Conservation (phyloP, 1,284 basidiomycete species). For the Sporisorium reilianum region DNA sequence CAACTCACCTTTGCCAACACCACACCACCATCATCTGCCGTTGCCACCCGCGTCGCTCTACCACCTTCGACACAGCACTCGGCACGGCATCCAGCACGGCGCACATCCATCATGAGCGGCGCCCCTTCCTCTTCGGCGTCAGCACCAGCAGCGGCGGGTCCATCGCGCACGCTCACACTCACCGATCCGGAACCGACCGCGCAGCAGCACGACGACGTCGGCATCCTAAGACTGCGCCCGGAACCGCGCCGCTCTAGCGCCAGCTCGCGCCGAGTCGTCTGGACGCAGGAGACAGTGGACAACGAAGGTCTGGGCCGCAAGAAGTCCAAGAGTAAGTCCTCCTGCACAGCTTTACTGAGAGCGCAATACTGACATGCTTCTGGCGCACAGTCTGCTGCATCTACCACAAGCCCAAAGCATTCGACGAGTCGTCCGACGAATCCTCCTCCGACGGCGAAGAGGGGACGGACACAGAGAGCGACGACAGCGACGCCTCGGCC, state of each 20-base stretch:
- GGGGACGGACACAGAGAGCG: background rate
- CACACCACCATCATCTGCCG: too few species aligned
- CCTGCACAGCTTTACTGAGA: background rate
- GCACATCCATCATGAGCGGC: background rate
- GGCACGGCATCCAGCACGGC: background rate
- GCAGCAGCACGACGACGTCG: background rate
- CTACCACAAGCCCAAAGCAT: constrained; percentile 65
- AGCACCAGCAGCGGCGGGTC: constrained; percentile 6
- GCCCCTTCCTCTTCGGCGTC: background rate
- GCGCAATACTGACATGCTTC: background rate
- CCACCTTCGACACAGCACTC: too few species aligned
- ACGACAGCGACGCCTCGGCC: constrained; percentile 11
- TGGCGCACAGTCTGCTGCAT: constrained; percentile 60
- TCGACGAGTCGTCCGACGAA: constrained; percentile 61
- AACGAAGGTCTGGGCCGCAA: constrained; percentile 64
- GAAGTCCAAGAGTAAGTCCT: constrained; percentile 48
- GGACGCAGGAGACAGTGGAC: constrained; percentile 63
- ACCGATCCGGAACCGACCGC: background rate
- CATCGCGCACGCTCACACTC: constrained; percentile 25
- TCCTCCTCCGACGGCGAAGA: constrained; percentile 12
- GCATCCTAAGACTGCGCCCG: constrained; percentile 28
- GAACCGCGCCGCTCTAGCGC: background rate
- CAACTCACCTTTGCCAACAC: too few species aligned
- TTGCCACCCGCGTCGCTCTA: too few species aligned
- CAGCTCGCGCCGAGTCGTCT: constrained; percentile 48